Evolutionary conservation across 805 yeast genomes (phyloP), one percentile per base, ranked within the genome.

Genomic region (Brettanomyces naardenensis): DNA sequence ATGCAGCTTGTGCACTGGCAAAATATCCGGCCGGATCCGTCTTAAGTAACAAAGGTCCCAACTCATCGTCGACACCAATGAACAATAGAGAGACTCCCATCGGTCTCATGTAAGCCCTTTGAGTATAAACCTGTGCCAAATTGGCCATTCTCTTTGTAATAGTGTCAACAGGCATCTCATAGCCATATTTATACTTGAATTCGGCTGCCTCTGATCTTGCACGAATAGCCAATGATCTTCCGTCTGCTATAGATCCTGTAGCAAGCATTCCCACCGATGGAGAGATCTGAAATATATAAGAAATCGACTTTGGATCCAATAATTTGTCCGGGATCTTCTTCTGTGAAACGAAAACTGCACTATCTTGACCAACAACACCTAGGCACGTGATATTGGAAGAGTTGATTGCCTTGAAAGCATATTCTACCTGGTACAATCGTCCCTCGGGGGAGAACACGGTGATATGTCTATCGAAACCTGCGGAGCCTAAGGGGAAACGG

Each of bases 401-500:
- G 55, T 88, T 92, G 59, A 92, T 88, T 4, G 97, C 97, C 61
- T 92, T 97, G 39, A 56, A 51, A 5, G 61, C 98, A 58, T 92
- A 92, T 62, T 92, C 98, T 27, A 90, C 98, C 66, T 92, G 98
- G 65, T 83, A 92, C 44, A 92, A 71, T 63, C 98, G 80, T 33
- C 98, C 98, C 60, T 92, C 98, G 17, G 98, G 98, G 28, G 97
- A 90, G 68, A 92, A 92, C 53, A 92, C 89, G 21, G 98, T 92
- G 61, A 92, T 92, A 62, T 92, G 98, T 70, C 98, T 84, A 68
- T 92, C 98, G 61, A 89, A 92, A 38, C 98, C 98, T n/a, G 97
- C 95, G 45, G 80, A 70, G 45, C 77, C 80, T 69, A 52, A 33
- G 5, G 11, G 19, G n/a, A n/a, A 23, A 23, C 11, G 7, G 26